Percentiles rank a stretch among this genome's conserved stretches.
These are phyloP conservation scores for Termitomyces bulborhizus DNA, from an alignment of 768 basidiomycete species.

Conservation along the genomic window DNA sequence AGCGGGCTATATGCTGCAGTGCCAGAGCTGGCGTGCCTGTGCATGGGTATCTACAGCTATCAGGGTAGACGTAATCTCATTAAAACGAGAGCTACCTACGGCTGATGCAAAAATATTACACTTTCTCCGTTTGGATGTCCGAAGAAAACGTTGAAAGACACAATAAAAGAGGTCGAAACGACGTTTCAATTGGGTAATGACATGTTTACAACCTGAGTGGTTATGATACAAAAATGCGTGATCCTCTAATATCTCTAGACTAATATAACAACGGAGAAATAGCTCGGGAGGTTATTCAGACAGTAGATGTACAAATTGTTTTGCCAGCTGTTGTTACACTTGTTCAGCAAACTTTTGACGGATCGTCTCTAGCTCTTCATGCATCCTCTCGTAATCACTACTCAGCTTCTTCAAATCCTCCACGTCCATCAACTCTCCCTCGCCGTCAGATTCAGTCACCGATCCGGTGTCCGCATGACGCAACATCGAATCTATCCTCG, in stretches of 20 bases:
- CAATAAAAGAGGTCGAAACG: too few relatives aligned
- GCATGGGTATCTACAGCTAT: too few relatives aligned
- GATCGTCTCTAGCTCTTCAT: slow-evolving; percentile 51
- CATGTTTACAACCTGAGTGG: background rate
- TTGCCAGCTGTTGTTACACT: background rate
- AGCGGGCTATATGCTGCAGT: too few relatives aligned
- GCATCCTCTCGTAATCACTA: slow-evolving; percentile 36
- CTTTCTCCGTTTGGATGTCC: too few relatives aligned
- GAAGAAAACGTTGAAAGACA: too few relatives aligned
- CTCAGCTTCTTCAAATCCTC: slow-evolving; percentile 45
- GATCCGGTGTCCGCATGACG: slow-evolving; percentile 27
- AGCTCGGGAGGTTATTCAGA: background rate
- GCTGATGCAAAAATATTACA: too few relatives aligned
- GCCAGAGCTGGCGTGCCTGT: too few relatives aligned
- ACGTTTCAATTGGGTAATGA: too few relatives aligned
- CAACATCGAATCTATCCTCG: slow-evolving; percentile 47
- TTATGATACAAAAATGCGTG: background rate
- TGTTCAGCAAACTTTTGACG: slow-evolving; percentile 26
- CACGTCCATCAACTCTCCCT: slow-evolving; percentile 45
- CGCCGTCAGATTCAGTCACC: slow-evolving; percentile 47
- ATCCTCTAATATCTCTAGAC: background rate
- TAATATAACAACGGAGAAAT: background rate
- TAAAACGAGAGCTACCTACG: too few relatives aligned
- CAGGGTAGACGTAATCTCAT: too few relatives aligned
- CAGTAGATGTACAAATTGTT: background rate